Base-by-base conservation (phyloP, 169 alveolate genomes). In the Theileria sp. region DNA sequence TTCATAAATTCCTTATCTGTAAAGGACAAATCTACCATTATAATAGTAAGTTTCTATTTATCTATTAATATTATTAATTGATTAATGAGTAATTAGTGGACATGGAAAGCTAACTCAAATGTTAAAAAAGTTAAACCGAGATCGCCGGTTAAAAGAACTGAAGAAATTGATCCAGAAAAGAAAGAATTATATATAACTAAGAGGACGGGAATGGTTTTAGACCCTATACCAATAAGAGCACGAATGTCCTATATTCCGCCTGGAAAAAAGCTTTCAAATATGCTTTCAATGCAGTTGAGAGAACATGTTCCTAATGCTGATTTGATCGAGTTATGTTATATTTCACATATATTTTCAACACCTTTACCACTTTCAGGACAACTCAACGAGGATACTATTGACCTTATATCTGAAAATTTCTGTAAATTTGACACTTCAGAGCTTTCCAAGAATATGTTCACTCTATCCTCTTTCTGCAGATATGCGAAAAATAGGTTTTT, bases 161-260 rank as follows among this genome's bases (percentile, higher is more conserved):
- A 83, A 30, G 28, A 36, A n/a, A 50, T 83, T n/a, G 89, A 83
- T 58, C 89, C 89, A 25, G 89, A 83, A 66, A 58, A 61, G 36
- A 68, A 68, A 32, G 89, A 83, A 64, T 21, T 75, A 10, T 76
- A 60, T 58, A 58, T 79, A 9, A 83, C 89, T 23, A 76, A 32
- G 60, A 83, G 71, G 71, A 64, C 78, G 3, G 81, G 86, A 9
- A 83, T 68, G 81, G 89, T 83, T 10, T 34, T 83, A 25, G 86
- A 83, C 71, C 89, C 89, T 8, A 77, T 74, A 19, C 89, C 89
- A 56, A 50, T 83, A n/a, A 50, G 85, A 66, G 89, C 80, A 32
- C 50, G 78, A n/a, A 36, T 83, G 7, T 32, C 79, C 2, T 23
- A 26, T n/a, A 83, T 83, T 74, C 77, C 81, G n/a, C 82, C 89